Evolutionary conservation across 1,284 basidiomycete genomes (phyloP).

Genomic region (Leucoagaricus sp.): DNA sequence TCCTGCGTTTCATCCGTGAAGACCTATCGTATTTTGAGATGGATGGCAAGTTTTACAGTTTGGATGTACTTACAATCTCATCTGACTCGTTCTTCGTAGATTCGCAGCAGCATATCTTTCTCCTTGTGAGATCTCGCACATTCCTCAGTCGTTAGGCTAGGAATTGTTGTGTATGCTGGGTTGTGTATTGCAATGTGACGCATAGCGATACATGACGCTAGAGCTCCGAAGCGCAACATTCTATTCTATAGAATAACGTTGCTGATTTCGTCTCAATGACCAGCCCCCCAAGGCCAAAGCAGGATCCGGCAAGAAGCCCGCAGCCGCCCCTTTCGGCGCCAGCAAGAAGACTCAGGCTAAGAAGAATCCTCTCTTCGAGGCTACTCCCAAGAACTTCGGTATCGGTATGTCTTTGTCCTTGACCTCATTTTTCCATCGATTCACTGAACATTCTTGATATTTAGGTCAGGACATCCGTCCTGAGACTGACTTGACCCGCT

Average conservation of each 20-base stretch:
- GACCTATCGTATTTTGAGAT: slow-evolving; percentile 35
- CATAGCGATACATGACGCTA: slow-evolving; percentile 44
- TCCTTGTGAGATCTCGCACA: slow-evolving; percentile 14
- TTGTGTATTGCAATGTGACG: slow-evolving; percentile 22
- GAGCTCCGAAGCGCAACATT: slow-evolving; percentile 70
- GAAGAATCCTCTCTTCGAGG: slow-evolving; percentile 97
- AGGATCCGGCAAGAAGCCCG: slow-evolving; percentile 77
- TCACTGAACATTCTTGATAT: background rate
- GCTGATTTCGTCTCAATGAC: slow-evolving; percentile 88
- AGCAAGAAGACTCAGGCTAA: slow-evolving; percentile 75
- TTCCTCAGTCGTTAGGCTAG: slow-evolving; percentile 16
- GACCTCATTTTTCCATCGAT: background rate
- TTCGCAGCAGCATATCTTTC: slow-evolving; percentile 28
- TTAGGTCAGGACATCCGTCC: slow-evolving; percentile 94
- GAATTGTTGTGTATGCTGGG: slow-evolving; percentile 45
- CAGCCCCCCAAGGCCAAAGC: slow-evolving; percentile 75
- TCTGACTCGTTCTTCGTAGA: slow-evolving; percentile 15
- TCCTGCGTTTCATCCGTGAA: slow-evolving; percentile 31
- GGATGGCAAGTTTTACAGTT: slow-evolving; percentile 53
- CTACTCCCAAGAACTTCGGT: slow-evolving; percentile 90
- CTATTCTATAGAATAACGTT: slow-evolving; percentile 36
- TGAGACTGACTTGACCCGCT: slow-evolving; percentile 91
- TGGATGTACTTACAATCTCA: slow-evolving; percentile 37
- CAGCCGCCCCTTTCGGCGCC: slow-evolving; percentile 73
- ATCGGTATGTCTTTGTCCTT: slow-evolving; percentile 67